Evolutionary conservation across 2,329 filamentous ascomycete species (phyloP), one percentile per base, ranked within the genome.

Genomic region (Aspergillus alliaceus): DNA sequence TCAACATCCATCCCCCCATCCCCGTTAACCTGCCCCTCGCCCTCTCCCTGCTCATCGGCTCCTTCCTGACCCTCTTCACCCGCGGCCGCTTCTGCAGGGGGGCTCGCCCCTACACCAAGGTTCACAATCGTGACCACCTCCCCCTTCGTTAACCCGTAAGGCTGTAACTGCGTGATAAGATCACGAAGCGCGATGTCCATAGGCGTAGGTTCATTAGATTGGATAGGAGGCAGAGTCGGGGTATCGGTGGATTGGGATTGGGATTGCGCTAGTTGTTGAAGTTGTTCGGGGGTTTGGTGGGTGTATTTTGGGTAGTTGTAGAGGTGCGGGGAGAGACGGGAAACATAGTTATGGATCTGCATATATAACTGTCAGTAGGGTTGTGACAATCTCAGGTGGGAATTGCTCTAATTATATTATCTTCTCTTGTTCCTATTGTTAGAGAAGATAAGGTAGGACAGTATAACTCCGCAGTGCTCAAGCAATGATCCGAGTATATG

Each of bases 121-220:
- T 80, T 80, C 20, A 80, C 62, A 51, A 80, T 73, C 70, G 75
- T 79, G 18, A 79, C 60, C 9, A 78, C 74, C 63, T 80, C 78
- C 0, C 74, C 76, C 62, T 80, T 80, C 27, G 77, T 79, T 18
- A 80, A 65, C 15, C 70, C 71, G 49, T 73, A 79, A 0, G 75
- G 74, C 42, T 72, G 67, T 6, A 80, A 59, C 14, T 66, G 66
- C 1, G 62, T 63, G 24, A 79, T 68, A 4, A 79, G 64, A 8
- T 69, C 63, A 8, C 71, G 70, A 15, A 79, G 64, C 1, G 75
- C 75, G 4, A 60, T 58, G 47, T 78, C 76, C 35, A 77, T 59
- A 54, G 51, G 47, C 6, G 53, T 48, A 27, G 72, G 69, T 15
- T 74, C 76, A 11, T 54, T 56, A 7, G 44, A 48, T 24, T 32